Base-by-base conservation (phyloP, 306 rosid species). In the Senna siamea region DNA sequence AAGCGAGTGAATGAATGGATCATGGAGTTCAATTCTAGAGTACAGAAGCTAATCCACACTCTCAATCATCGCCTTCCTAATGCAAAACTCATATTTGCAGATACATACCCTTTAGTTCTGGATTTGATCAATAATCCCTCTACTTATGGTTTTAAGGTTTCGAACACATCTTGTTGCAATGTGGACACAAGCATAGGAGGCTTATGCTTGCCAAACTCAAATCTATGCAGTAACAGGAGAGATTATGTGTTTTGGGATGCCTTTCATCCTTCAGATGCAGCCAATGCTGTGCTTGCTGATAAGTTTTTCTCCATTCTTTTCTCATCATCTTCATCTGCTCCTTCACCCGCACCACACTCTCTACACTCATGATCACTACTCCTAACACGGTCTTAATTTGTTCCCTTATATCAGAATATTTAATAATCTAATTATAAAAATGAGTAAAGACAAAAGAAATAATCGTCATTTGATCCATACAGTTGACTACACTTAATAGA, bases 221-320 rank as follows among this genome's bases (percentile, higher is more conserved):
- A 90, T 70, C 0, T 86, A 13, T 93, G 98, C 74, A 50, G 18
- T 0, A 87, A 93, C 17, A 80, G 97, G 9, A 77, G 18, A 20
- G 97, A 93, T 0, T 90, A 76, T 5, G 98, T 88, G 38, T 90
- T 93, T 75, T 93, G 96, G 95, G 98, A 93, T 69, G 96, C 96
- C 12, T 93, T 93, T 70, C 96, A 93, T 82, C 98, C 98, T 11
- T 83, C 98, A 1, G 98, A 93, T 68, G 89, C 88, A 75, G 98
- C 98, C 11, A 93, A 93, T 72, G 85, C 26, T 12, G 79, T 87
- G 28, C 90, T 93, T 22, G 97, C 91, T 17, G 80, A 87, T 1
- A 78, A 88, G 46, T 86, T 87, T 17, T 90, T 84, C 85, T 78
- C 87, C 4, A 10, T 53, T 50, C 37, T 87, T 26, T 87, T 87